These are phyloP conservation scores for Alliaria petiolata DNA, from an alignment of 345 rosid genomes.

Conservation along the genomic window DNA sequence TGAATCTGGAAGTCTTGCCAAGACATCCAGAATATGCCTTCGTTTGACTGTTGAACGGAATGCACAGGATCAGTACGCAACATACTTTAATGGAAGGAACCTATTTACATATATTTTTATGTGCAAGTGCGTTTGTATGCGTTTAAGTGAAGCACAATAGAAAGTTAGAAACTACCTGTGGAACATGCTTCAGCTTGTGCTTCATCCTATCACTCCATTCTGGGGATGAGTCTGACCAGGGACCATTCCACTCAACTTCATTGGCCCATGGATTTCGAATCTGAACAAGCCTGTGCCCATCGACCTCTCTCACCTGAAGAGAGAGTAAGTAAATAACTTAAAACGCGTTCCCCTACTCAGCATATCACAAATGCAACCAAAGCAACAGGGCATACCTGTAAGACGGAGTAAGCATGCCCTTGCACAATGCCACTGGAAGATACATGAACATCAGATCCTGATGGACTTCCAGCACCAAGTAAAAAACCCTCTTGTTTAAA, in stretches of 20 bases:
- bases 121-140: neutral
- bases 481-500: slow-evolving; percentile 98
- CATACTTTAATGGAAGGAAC: neutral
- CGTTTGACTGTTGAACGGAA: slow-evolving; percentile 73
- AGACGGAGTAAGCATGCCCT: slow-evolving; percentile 97
- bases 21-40: slow-evolving; percentile 99
- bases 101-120: neutral
- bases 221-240: slow-evolving; percentile 94
- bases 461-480: slow-evolving; percentile 99
- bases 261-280: slow-evolving; percentile 99
- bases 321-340: neutral
- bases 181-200: slow-evolving; percentile 90
- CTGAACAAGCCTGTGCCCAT: slow-evolving; percentile 98
- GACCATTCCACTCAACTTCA: slow-evolving; percentile 99
- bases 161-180: slow-evolving; percentile 81
- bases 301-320: slow-evolving; percentile 92
- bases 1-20: slow-evolving; percentile 99
- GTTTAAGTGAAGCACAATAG: too few relatives aligned
- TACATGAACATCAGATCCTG: slow-evolving; percentile 97
- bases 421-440: slow-evolving; percentile 99
- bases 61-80: slow-evolving; percentile 15
- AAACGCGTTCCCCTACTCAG: neutral
- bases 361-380: slow-evolving; percentile 8
- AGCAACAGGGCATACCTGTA: slow-evolving; percentile 55
- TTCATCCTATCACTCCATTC: slow-evolving; percentile 98